Evolutionary conservation across 2,329 filamentous ascomycete genomes (phyloP).

Genomic region (Alternaria arbusti): DNA sequence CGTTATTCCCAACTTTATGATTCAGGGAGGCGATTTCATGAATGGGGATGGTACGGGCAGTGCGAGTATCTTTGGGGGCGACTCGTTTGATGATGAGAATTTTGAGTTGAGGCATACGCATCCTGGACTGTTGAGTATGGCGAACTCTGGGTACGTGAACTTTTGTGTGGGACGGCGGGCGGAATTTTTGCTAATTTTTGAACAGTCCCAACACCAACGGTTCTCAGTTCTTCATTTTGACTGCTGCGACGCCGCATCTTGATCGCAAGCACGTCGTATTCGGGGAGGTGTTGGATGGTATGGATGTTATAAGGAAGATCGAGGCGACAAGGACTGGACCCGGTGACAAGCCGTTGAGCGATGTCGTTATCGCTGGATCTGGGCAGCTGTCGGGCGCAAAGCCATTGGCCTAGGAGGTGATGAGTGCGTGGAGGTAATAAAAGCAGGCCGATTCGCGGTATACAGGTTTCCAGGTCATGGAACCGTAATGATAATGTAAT

Average conservation of each 20-base stretch:
- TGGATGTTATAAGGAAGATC: conserved; percentile 93
- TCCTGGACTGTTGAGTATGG: conserved; percentile 95
- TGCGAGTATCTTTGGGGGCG: conserved; percentile 85
- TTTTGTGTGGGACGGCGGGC: background rate
- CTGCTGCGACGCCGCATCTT: conserved; percentile 92
- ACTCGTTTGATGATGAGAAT: conserved; percentile 87
- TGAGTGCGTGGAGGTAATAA: background rate
- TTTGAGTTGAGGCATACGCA: conserved; percentile 90
- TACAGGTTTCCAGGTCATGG: background rate
- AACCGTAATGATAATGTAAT: background rate
- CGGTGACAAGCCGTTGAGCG: conserved; percentile 5
- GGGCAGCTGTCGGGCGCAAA: conserved; percentile 15
- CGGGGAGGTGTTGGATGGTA: conserved; percentile 82
- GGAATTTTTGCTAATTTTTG: background rate
- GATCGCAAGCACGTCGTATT: conserved; percentile 97
- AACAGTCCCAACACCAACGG: conserved; percentile 84
- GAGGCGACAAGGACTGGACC: conserved; percentile 71
- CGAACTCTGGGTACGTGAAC: conserved; percentile 70
- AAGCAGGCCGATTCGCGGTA: background rate
- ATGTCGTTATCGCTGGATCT: conserved; percentile 10
- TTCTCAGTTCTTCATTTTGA: conserved; percentile 98
- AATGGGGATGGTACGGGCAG: conserved; percentile 82
- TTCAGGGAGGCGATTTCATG: conserved; percentile 82
- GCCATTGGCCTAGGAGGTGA: background rate
- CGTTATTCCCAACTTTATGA: conserved; percentile 97